phyloP scores from a whole-genome alignment of 345 rosid genomes.

The Anastatica hierochuntica region DNA sequence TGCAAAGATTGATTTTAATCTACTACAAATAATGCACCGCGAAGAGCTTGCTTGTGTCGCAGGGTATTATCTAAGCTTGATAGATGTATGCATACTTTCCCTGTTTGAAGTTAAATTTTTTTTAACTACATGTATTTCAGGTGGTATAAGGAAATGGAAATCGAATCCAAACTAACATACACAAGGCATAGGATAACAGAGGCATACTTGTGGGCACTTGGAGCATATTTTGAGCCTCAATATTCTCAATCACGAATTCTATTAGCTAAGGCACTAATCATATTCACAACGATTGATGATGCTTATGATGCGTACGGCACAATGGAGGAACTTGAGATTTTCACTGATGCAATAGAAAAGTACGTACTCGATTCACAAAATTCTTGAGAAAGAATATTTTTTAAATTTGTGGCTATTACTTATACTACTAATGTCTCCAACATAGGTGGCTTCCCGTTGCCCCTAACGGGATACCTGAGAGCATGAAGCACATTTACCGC shows the following conservation, averaged over 20 bases:
- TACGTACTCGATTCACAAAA: background rate
- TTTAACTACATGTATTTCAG: background rate
- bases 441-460: slow-evolving; percentile 20
- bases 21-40: too few relatives aligned
- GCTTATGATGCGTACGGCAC: too few relatives aligned
- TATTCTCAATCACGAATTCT: slow-evolving; percentile 12
- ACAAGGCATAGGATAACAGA: slow-evolving; percentile 1
- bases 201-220: too few relatives aligned
- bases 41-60: slow-evolving; percentile 6
- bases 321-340: too few relatives aligned
- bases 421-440: too few relatives aligned
- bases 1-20: slow-evolving; percentile 17
- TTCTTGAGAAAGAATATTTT: too few relatives aligned
- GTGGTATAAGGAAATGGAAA: slow-evolving; percentile 9
- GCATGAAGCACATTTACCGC: slow-evolving; percentile 17
- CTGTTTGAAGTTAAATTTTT: background rate
- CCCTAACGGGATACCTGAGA: slow-evolving; percentile 9
- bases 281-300: slow-evolving; percentile 13
- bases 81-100: background rate
- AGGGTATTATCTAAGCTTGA: background rate
- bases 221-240: slow-evolving; percentile 18
- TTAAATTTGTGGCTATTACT: too few relatives aligned
- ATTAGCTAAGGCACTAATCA: background rate
- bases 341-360: too few relatives aligned
- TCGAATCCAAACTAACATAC: slow-evolving; percentile 7